Evolutionary conservation across 805 yeast genomes (phyloP), one percentile per base, ranked within the genome.

Genomic region (Kazachstania kunashirensis): DNA sequence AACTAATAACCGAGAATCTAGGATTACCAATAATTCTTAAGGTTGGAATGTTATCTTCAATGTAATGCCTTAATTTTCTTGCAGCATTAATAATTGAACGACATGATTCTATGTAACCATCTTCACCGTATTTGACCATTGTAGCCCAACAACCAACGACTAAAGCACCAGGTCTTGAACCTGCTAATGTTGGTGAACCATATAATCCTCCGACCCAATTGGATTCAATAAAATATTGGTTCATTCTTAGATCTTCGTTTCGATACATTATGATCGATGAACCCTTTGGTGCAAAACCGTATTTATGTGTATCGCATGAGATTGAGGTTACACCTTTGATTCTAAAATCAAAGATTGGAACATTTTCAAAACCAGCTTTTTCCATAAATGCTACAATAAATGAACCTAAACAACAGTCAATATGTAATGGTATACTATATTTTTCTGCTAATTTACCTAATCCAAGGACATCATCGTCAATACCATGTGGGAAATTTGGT

Each of bases 101-200:
- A 44, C 95, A 79, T 2, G 79, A 70, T 42, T 77, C 55, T 5
- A 59, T 67, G 57, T 89, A 89, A 1, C 97, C 97, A n/a, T 74
- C 73, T 38, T 74, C 76, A 27, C 98, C 98, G 38, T 88, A 68
- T 44, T 71, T 69, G 31, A 89, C 62, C 70, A 89, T 63, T 0
- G 96, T 86, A 0, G 96, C 94, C 96, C 97, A 92, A 58, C 97
- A 88, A 0, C 96, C 97, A n/a, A 82, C 97, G 70, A 86, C 82
- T 24, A 89, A 66, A 0, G 97, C 96, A 33, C 98, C 98, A 0
- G 97, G 97, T 45, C 97, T 73, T 9, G 95, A 84, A 2, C 98
- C 98, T 0, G 97, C 96, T 34, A 92, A 64, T 0, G 97, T 92
- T 2, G 97, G 96, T 0, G 96, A 84, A 0, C 96, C 98, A 54